Percentiles rank a stretch among this genome's conserved stretches.
Evolutionary conservation across 2,329 filamentous ascomycete species (phyloP).

Genomic region (Trichophyton simii): DNA sequence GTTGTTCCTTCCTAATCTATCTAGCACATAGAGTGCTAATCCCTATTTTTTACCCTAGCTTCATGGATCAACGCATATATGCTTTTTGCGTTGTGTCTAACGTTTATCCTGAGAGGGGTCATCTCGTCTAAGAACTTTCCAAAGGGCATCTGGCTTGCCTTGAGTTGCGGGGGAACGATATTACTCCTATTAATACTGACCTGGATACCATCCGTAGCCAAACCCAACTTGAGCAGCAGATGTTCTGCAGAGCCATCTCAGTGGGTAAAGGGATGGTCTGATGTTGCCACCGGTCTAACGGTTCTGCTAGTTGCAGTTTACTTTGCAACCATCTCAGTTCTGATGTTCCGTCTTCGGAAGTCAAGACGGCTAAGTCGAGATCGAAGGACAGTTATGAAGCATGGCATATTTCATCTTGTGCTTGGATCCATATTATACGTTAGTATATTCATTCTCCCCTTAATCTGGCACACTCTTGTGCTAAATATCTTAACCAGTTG

Average conservation of each 20-base stretch:
- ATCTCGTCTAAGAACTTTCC: constrained; percentile 11
- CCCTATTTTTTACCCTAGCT: constrained; percentile 10
- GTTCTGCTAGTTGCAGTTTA: constrained; percentile 13
- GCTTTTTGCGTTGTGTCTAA: constrained; percentile 10
- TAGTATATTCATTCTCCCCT: constrained; percentile 7
- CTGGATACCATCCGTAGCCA: constrained; percentile 16
- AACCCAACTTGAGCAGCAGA: constrained; percentile 8
- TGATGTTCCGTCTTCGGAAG: constrained; percentile 14
- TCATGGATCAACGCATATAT: constrained; percentile 18
- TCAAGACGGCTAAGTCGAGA: constrained; percentile 13
- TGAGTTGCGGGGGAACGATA: constrained; percentile 14
- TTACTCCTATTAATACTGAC: constrained; percentile 13
- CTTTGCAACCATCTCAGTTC: constrained; percentile 12
- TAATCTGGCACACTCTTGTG: background rate
- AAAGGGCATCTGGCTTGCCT: constrained; percentile 12
- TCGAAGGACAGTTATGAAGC: constrained; percentile 17
- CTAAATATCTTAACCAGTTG: constrained; percentile 9
- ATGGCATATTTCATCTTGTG: constrained; percentile 18
- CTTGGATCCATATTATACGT: constrained; percentile 16
- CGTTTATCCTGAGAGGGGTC: constrained; percentile 5
- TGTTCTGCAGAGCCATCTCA: constrained; percentile 15
- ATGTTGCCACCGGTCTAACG: constrained; percentile 15
- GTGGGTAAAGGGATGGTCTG: constrained; percentile 15
- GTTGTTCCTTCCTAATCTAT: background rate
- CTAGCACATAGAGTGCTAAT: background rate